Base-by-base conservation (phyloP, 169 alveolate species). In the Amoebophrya sp. region DNA sequence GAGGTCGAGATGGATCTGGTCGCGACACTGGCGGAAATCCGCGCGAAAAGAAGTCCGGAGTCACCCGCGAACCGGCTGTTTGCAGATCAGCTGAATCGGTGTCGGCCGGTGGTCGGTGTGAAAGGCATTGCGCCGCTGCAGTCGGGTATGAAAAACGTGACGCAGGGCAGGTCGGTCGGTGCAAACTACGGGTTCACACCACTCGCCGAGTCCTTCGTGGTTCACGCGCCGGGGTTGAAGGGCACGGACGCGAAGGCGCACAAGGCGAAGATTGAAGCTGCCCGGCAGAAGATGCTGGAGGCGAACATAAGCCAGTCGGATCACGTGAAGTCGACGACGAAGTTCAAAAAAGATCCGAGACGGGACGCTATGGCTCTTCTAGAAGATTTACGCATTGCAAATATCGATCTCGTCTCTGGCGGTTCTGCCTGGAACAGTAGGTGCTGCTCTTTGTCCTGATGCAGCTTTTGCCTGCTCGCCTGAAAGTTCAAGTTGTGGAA, bases 81-180 rank as follows among this genome's bases (percentile, higher is more conserved):
- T n/a, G 83, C 83, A 25, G 83, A 66, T 25, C 83, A 66, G 83
- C 18, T 66, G 35, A 66, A 66, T 25, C 83, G 83, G 39, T 66
- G 83, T 25, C 29, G 18, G 83, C 83, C 83, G 39, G 83, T 66
- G 83, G 83, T 66, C 35, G 83, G 83, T 2, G 83, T 66, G 83
- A 66, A 66, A 25, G 83, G 83, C 32, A 7, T 7, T 7, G 83
- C 1, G 18, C 83, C 83, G 35, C 35, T 66, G 35, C 32, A 7
- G 1, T 12, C 35, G 32, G 83, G 83, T 66, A 66, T 66, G 83
- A 66, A 66, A 25, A 66, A 66, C 83, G 83, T 66, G 35, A 66
- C 83, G 7, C 83, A 66, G 35, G 83, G 83, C 83, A 2, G 83
- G 32, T 7, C 83, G 7, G 1, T 66, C 38, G 83, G 83, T 25